A percentile compares a stretch with the other conserved stretches of the same genome.
Conservation (phyloP, 768 basidiomycete genomes). For the Royoungia palumana region DNA sequence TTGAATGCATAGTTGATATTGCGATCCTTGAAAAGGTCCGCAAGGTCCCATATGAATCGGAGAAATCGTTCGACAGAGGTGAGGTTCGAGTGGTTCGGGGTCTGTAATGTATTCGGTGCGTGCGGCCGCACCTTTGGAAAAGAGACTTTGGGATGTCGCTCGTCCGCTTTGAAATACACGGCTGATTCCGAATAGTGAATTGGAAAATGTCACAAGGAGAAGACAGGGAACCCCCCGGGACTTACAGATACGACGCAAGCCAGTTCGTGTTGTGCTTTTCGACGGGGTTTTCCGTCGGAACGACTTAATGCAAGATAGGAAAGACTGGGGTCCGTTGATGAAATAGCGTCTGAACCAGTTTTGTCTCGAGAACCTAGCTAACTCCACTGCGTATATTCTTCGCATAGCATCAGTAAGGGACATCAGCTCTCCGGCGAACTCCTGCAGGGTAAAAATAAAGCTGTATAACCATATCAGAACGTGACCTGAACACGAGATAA, state of each 20-base stretch:
- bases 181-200: constrained; percentile 32
- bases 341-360: constrained; percentile 42
- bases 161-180: constrained; percentile 50
- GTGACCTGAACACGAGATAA: not conserved
- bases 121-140: constrained; percentile 84
- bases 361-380: constrained; percentile 36
- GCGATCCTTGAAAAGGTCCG: constrained; percentile 59
- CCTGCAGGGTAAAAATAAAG: constrained; percentile 95
- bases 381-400: constrained; percentile 68
- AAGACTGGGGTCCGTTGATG: constrained; percentile 18
- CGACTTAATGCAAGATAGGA: constrained; percentile 22
- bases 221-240: not conserved
- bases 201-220: not conserved
- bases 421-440: constrained; percentile 82
- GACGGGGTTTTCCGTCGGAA: constrained; percentile 11
- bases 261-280: constrained; percentile 15
- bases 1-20: constrained; percentile 88
- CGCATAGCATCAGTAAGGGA: constrained; percentile 82
- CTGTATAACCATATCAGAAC: constrained; percentile 39
- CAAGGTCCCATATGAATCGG: constrained; percentile 70
- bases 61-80: constrained; percentile 58
- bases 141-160: constrained; percentile 49
- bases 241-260: constrained; percentile 44
- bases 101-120: constrained; percentile 83
- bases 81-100: constrained; percentile 62